Conservation (phyloP, 2,329 filamentous ascomycete species). For the Scedosporium minutisporum region DNA sequence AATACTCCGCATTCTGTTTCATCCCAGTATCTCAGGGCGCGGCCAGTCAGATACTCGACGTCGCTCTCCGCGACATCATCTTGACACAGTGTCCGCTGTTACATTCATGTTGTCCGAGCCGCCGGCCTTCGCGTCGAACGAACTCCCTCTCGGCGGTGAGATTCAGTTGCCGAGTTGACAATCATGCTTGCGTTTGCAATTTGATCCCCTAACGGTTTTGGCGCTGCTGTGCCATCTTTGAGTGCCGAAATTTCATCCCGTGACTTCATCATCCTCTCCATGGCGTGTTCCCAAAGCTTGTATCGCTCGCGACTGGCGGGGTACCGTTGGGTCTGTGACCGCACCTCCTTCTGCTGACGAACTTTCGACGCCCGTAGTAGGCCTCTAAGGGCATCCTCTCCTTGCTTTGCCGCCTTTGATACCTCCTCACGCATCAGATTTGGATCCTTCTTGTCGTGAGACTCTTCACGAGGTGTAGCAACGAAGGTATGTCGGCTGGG, state of each 20-base stretch:
- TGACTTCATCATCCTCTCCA: conserved; percentile 44
- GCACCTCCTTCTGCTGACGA: conserved; percentile 55
- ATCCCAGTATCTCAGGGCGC: background rate
- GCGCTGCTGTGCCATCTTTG: background rate
- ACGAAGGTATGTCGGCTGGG: conserved; percentile 57
- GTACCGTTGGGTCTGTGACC: conserved; percentile 43
- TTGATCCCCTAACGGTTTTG: conserved; percentile 23
- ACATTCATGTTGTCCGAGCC: background rate
- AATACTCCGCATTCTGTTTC: background rate
- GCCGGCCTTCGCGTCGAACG: background rate
- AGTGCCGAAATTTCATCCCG: conserved; percentile 7
- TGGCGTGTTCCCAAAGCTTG: conserved; percentile 50
- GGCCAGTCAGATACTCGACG: background rate
- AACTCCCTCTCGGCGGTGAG: conserved; percentile 1
- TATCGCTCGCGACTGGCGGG: conserved; percentile 44
- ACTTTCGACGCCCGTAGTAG: conserved; percentile 54
- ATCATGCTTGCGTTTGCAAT: conserved; percentile 56
- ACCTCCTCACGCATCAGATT: conserved; percentile 52
- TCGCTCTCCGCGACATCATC: background rate
- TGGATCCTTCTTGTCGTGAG: conserved; percentile 34
- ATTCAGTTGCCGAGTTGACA: conserved; percentile 32
- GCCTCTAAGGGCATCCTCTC: conserved; percentile 50
- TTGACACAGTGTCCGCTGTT: background rate
- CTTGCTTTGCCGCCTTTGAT: conserved; percentile 49
- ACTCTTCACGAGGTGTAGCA: conserved; percentile 40